Evolutionary conservation across 192 early-diverging fungal species (phyloP).

Genomic region (Entomortierella lignicola): DNA sequence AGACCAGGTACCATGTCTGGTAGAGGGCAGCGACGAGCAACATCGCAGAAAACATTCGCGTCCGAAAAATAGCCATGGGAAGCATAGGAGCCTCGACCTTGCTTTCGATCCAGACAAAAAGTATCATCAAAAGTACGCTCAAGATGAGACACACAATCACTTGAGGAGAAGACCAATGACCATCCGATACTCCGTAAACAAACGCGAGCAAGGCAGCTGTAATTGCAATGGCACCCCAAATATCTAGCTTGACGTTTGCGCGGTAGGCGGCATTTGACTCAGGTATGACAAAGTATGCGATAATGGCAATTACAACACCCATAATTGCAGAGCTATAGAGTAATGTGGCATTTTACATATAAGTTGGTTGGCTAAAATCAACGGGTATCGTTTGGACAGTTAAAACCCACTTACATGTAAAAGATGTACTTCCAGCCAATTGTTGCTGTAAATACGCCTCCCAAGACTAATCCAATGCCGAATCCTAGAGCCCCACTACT

Average conservation of each 20-base stretch:
- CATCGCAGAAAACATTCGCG: slow-evolving; percentile 61
- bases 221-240: slow-evolving; percentile 43
- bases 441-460: slow-evolving; percentile 53
- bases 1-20: slow-evolving; percentile 56
- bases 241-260: slow-evolving; percentile 49
- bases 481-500: slow-evolving; percentile 52
- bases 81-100: slow-evolving; percentile 55
- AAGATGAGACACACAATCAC: slow-evolving; percentile 50
- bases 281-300: slow-evolving; percentile 53
- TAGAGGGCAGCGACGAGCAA: slow-evolving; percentile 57
- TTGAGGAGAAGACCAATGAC: slow-evolving; percentile 47
- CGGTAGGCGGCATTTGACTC: slow-evolving; percentile 28
- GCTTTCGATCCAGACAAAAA: slow-evolving; percentile 56
- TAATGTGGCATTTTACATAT: too few relatives aligned
- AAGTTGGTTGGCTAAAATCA: too few relatives aligned
- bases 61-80: slow-evolving; percentile 55
- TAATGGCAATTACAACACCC: slow-evolving; percentile 37
- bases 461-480: slow-evolving; percentile 50
- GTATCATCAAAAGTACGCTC: slow-evolving; percentile 46
- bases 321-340: slow-evolving; percentile 48
- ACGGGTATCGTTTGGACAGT: too few relatives aligned
- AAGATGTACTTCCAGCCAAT: slow-evolving; percentile 59
- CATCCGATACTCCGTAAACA: slow-evolving; percentile 53
- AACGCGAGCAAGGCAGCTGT: slow-evolving; percentile 45
- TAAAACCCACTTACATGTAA: slow-evolving; percentile 39